Percentiles rank a stretch among this genome's conserved stretches.
These are phyloP conservation scores for Trametes elegans DNA, from an alignment of 768 basidiomycete genomes.

Conservation along the genomic window DNA sequence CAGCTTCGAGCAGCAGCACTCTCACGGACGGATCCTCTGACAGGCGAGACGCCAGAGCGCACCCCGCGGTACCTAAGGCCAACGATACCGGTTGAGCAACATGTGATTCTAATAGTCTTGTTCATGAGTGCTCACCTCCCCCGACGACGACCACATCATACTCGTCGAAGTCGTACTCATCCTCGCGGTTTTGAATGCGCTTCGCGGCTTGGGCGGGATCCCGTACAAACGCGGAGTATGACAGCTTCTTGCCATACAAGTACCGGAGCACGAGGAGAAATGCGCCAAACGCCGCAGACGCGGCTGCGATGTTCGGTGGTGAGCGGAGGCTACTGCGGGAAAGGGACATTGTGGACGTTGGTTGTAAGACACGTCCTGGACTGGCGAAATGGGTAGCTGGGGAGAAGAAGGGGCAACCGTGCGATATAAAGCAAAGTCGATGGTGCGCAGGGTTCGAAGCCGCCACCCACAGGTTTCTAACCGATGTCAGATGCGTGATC, in stretches of 20 bases:
- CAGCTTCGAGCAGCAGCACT: constrained; percentile 60
- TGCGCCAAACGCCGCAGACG: constrained; percentile 18
- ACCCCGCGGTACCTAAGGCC: constrained; percentile 66
- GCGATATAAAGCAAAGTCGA: too few relatives aligned
- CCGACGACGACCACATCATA: constrained; percentile 39
- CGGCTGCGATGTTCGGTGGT: constrained; percentile 4
- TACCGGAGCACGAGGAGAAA: constrained; percentile 19
- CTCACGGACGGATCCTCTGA: constrained; percentile 52
- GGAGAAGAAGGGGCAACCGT: too few relatives aligned
- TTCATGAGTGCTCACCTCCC: constrained; percentile 28
- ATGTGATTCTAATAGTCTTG: constrained; percentile 2
- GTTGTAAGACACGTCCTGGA: too few relatives aligned
- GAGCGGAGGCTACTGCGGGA: too few relatives aligned
- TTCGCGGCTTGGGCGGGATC: constrained; percentile 9
- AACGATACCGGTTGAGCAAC: not conserved
- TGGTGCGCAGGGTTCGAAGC: too few relatives aligned
- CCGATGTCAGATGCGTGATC: too few relatives aligned
- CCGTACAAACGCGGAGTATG: not conserved
- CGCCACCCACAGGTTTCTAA: too few relatives aligned
- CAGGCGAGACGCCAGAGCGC: constrained; percentile 57
- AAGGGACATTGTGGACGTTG: too few relatives aligned
- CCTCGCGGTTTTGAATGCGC: not conserved
- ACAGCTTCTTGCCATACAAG: not conserved
- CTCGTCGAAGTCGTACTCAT: constrained; percentile 23
- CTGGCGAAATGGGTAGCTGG: too few relatives aligned